Conservation (phyloP, 1,284 basidiomycete genomes). For the Ganoderma leucocontextum region DNA sequence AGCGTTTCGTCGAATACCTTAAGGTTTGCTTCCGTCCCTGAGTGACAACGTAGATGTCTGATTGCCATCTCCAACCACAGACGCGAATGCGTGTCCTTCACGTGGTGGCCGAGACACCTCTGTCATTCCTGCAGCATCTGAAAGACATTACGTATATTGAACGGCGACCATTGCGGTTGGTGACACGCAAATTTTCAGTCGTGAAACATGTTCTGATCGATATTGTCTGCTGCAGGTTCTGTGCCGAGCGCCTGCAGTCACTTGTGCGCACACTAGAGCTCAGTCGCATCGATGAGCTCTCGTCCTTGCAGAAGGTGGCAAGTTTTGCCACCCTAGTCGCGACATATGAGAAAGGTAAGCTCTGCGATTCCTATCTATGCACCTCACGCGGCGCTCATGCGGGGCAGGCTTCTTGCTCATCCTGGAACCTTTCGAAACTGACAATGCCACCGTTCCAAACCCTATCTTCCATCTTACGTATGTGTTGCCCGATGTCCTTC, state of each 20-base stretch:
- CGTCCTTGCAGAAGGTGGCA: constrained; percentile 94
- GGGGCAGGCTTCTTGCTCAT: constrained; percentile 91
- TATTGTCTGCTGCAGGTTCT: constrained; percentile 71
- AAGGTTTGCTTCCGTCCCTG: constrained; percentile 65
- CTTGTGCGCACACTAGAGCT: constrained; percentile 94
- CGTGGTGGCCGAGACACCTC: constrained; percentile 98
- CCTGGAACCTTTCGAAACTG: constrained; percentile 98
- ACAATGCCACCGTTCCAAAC: constrained; percentile 98
- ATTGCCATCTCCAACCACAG: constrained; percentile 49
- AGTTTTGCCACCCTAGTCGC: constrained; percentile 96
- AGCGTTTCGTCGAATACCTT: constrained; percentile 98
- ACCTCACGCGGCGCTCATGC: constrained; percentile 10
- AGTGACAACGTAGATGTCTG: constrained; percentile 14
- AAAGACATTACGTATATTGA: constrained; percentile 99
- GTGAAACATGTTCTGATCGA: constrained; percentile 21
- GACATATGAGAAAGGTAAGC: constrained; percentile 94
- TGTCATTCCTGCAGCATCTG: constrained; percentile 98
- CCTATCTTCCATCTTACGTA: constrained; percentile 98
- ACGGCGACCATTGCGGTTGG: constrained; percentile 88
- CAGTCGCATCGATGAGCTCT: constrained; percentile 90
- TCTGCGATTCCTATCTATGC: not conserved
- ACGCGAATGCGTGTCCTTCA: constrained; percentile 99
- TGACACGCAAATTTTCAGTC: constrained; percentile 18
- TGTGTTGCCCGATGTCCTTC: constrained; percentile 40
- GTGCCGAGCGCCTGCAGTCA: constrained; percentile 94